These are phyloP conservation scores for Cucurbita argyrosperma DNA, from an alignment of 306 rosid species.

Conservation along the genomic window DNA sequence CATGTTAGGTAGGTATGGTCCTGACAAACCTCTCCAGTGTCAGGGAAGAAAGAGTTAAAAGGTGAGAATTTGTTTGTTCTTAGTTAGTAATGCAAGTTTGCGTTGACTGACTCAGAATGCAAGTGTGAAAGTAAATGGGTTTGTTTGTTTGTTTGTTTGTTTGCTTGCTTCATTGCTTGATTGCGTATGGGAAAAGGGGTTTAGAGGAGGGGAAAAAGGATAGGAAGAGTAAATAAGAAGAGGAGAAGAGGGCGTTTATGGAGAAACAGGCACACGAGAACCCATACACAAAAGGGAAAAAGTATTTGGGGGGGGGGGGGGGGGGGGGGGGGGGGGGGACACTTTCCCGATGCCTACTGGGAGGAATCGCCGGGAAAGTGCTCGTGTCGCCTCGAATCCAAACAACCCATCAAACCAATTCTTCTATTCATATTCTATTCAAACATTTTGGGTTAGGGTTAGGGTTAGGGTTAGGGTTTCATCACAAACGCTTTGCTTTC, in stretches of 20 bases:
- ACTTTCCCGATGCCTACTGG: conserved; percentile 49
- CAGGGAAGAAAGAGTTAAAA: neutral
- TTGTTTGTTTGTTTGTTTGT: too few relatives aligned
- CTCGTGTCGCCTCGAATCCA: conserved; percentile 94
- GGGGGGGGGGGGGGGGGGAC: conserved; percentile 29
- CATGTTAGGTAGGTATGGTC: neutral
- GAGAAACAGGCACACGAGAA: conserved; percentile 37
- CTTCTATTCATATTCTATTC: neutral
- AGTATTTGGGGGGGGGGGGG: conserved; percentile 16
- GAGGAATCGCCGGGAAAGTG: conserved; percentile 97
- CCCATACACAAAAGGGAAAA: conserved; percentile 24
- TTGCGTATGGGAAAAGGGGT: too few relatives aligned
- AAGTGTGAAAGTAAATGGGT: too few relatives aligned
- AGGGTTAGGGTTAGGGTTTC: neutral
- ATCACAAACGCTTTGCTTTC: too few relatives aligned
- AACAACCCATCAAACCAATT: conserved; percentile 1
- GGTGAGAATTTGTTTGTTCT: neutral
- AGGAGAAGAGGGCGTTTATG: conserved; percentile 22
- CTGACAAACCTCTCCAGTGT: neutral
- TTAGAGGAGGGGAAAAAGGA: neutral
- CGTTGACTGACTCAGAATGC: conserved; percentile 36
- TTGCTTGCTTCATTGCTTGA: too few relatives aligned
- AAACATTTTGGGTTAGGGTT: neutral
- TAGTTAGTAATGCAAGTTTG: conserved; percentile 14
- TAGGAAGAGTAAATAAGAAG: conserved; percentile 2